These are phyloP conservation scores for Nidula microcarpa DNA, from an alignment of 768 basidiomycete genomes.

Conservation along the genomic window DNA sequence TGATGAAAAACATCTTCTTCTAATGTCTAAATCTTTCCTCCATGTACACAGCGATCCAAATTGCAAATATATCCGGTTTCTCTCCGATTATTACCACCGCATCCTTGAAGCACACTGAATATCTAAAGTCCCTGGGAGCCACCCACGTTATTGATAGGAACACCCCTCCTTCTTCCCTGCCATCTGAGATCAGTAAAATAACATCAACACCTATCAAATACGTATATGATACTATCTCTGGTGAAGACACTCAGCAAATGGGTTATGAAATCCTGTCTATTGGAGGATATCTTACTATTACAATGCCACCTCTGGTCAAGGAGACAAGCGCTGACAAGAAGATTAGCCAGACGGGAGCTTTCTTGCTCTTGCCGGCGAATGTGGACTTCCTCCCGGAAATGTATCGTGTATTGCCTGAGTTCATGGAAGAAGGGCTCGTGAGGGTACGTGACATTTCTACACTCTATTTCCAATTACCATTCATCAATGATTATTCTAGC, in stretches of 20 bases:
- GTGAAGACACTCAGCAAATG: not conserved
- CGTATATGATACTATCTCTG: not conserved
- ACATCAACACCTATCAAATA: not conserved
- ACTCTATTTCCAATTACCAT: not conserved
- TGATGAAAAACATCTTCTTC: not conserved
- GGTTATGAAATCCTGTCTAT: not conserved
- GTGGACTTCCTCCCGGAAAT: not conserved
- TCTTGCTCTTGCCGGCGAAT: not conserved
- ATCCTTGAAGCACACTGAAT: not conserved
- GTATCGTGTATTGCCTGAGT: not conserved
- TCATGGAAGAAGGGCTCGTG: not conserved
- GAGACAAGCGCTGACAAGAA: not conserved
- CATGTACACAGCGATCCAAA: not conserved
- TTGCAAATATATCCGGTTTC: not conserved
- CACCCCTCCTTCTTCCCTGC: not conserved
- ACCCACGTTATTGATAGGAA: not conserved
- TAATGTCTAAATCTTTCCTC: not conserved
- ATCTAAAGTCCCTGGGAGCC: not conserved
- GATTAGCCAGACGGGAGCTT: not conserved
- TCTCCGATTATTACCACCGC: not conserved
- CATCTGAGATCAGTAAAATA: not conserved
- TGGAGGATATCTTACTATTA: not conserved
- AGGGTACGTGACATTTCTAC: not conserved
- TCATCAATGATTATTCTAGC: slow-evolving; percentile 18
- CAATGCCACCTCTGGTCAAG: not conserved